phyloP scores from a whole-genome alignment of 2,329 filamentous ascomycete genomes.

The Hysterium pulicare region DNA sequence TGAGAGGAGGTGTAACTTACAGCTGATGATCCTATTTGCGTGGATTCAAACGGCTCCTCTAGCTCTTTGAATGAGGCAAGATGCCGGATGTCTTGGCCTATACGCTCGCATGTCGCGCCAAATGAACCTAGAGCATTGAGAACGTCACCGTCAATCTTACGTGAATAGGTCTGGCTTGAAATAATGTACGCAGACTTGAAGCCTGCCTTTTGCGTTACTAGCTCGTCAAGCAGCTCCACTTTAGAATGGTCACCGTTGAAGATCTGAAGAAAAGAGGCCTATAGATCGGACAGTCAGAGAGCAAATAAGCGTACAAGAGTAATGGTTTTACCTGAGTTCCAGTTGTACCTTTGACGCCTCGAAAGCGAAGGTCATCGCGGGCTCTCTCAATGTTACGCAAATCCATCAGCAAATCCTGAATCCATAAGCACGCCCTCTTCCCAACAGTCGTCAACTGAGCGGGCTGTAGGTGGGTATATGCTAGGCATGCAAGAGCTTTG shows the following conservation, averaged over 20 bases:
- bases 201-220: constrained; percentile 64
- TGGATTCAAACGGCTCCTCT: constrained; percentile 78
- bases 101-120: constrained; percentile 73
- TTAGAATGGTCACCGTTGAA: constrained; percentile 60
- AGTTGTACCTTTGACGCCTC: constrained; percentile 55
- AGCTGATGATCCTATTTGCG: constrained; percentile 69
- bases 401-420: constrained; percentile 73
- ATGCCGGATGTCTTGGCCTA: constrained; percentile 71
- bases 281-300: constrained; percentile 45
- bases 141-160: constrained; percentile 80
- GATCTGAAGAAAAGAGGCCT: constrained; percentile 73
- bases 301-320: not conserved
- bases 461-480: constrained; percentile 71
- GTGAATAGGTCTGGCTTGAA: constrained; percentile 70
- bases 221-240: constrained; percentile 60
- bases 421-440: constrained; percentile 68
- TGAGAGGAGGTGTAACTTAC: constrained; percentile 38
- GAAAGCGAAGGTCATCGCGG: constrained; percentile 67
- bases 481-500: constrained; percentile 69
- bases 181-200: constrained; percentile 61
- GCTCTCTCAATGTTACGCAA: constrained; percentile 69
- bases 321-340: constrained; percentile 26
- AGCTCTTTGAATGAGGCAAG: constrained; percentile 75
- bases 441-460: constrained; percentile 65
- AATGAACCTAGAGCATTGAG: constrained; percentile 76